Base-by-base conservation (phyloP, 2,329 filamentous ascomycete genomes). In the Chaetomium olivaceum region DNA sequence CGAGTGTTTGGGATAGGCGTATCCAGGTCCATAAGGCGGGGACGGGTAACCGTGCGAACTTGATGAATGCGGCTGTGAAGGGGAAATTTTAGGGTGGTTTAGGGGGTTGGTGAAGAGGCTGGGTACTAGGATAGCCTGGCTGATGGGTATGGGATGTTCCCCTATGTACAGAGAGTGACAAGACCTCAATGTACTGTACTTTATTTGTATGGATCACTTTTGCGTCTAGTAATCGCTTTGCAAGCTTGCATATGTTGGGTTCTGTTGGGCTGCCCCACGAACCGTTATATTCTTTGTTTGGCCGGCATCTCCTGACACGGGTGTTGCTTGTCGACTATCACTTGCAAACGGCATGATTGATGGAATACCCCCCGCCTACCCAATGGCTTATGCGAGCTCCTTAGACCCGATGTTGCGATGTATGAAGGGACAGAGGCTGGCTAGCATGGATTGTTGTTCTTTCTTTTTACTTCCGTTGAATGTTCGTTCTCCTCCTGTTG, bases 1-100 rank as follows among this genome's bases (percentile, higher is more conserved):
- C 92, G 70, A 76, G 79, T 27, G 89, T 92, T 56, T 99, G 95
- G 95, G 92, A 96, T 51, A 89, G 87, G 82, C 85, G 95, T 71
- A 83, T 85, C 70, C 79, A 82, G 69, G 80, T 96, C 63, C 95
- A 99, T 80, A 96, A 93, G 85, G 79, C 89, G 71, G 93, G 87
- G 68, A 92, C 93, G 43, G 85, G 87, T 31, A 86, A 91, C 29
- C 86, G 95, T 79, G 89, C 91, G 39, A 98, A 97, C 74, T 71
- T 89, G 72, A 78, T 71, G 39, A 78, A 80, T 69, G 73, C 76
- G 11, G 76, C 71, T 73, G 78, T 75, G 74, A 79, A 70, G 71
- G 65, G 68, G 54, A 62, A 58, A 48, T 58, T 66, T 21, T 65
- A 33, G 59, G 52, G 11, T 25, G 21, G n/a, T n/a, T n/a, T n/a